Percentiles rank a stretch among this genome's conserved stretches.
Evolutionary conservation across 2,329 filamentous ascomycete genomes (phyloP).

Genomic region (Niveomyces coronatus): DNA sequence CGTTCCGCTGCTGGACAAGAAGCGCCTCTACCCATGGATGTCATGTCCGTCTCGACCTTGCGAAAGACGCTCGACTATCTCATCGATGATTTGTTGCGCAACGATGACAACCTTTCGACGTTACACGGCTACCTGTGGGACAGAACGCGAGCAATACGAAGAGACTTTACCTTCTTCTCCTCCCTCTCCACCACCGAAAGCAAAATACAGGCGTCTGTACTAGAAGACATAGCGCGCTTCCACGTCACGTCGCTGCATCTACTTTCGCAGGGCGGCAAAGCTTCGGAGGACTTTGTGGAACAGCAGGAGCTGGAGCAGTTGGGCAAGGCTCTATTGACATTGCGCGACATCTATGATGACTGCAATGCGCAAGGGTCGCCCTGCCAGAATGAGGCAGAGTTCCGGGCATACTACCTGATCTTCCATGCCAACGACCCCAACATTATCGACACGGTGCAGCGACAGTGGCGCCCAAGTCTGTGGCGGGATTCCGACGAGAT

Average conservation of each 20-base stretch:
- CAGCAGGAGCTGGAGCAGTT: slow-evolving; percentile 60
- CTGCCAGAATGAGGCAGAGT: slow-evolving; percentile 55
- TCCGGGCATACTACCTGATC: slow-evolving; percentile 54
- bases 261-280: slow-evolving; percentile 45
- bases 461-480: slow-evolving; percentile 44
- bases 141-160: slow-evolving; percentile 54
- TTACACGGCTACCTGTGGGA: slow-evolving; percentile 60
- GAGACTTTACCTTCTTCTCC: slow-evolving; percentile 59
- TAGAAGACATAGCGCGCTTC: slow-evolving; percentile 57
- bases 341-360: slow-evolving; percentile 57
- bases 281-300: slow-evolving; percentile 51
- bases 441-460: slow-evolving; percentile 42
- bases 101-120: slow-evolving; percentile 42
- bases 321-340: slow-evolving; percentile 52
- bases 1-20: slow-evolving; percentile 60
- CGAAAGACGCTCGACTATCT: slow-evolving; percentile 53
- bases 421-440: slow-evolving; percentile 50
- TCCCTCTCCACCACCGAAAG: slow-evolving; percentile 47
- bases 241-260: slow-evolving; percentile 56
- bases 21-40: slow-evolving; percentile 56
- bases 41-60: slow-evolving; percentile 49
- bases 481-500: slow-evolving; percentile 47
- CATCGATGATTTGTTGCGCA: slow-evolving; percentile 45
- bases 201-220: slow-evolving; percentile 48
- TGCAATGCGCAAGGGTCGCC: slow-evolving; percentile 46